These are phyloP conservation scores for Malus hybrid DNA, from an alignment of 331 rosid genomes.

Conservation along the genomic window DNA sequence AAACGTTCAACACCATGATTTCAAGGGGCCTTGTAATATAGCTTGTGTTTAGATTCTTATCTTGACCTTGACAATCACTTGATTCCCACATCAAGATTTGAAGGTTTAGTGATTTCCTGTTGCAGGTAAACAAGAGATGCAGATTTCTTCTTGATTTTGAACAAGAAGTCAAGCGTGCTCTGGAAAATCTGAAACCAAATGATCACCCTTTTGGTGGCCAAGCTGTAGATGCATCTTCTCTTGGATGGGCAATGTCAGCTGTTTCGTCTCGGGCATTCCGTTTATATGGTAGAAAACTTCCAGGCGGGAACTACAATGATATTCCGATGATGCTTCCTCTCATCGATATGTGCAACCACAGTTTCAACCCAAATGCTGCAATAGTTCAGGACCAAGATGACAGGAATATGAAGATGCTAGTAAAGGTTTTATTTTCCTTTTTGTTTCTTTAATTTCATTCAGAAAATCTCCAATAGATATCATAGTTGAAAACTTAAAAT, in stretches of 20 bases:
- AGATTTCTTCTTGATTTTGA: conserved; percentile 91
- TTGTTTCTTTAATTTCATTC: conserved; percentile 9
- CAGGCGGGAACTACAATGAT: conserved; percentile 32
- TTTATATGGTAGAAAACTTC: conserved; percentile 51
- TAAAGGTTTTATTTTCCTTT: conserved; percentile 37
- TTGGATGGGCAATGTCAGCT: conserved; percentile 99
- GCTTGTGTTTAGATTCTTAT: neutral
- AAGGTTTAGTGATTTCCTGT: conserved; percentile 12
- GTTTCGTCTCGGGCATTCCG: conserved; percentile 91
- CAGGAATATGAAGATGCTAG: conserved; percentile 40
- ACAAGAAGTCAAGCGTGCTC: conserved; percentile 41
- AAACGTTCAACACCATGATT: neutral
- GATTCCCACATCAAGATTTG: neutral
- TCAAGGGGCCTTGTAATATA: neutral
- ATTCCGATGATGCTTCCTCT: conserved; percentile 97
- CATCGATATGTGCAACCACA: conserved; percentile 95
- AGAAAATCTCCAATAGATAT: neutral
- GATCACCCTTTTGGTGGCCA: conserved; percentile 81
- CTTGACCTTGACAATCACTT: neutral
- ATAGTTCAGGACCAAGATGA: conserved; percentile 76
- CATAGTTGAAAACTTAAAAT: neutral
- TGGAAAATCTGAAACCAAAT: conserved; percentile 40
- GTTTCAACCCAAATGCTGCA: conserved; percentile 71
- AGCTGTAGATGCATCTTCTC: conserved; percentile 84
- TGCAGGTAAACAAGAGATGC: conserved; percentile 91